Base-by-base conservation (phyloP, 495 filamentous ascomycete genomes). In the Aspergillus taichungensis region DNA sequence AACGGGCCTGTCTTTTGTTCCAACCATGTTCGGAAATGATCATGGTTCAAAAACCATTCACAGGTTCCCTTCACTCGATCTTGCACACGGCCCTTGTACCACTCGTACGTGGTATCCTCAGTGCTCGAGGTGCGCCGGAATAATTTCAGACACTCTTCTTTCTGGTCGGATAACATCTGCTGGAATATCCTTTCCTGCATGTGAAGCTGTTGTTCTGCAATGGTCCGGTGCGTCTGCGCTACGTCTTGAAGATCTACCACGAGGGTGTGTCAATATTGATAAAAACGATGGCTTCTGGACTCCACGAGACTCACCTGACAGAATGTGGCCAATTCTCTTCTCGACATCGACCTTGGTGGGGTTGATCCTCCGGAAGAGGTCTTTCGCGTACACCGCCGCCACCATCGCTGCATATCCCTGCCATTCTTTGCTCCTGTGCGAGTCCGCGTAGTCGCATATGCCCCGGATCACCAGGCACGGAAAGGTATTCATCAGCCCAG, bases 41-140 rank as follows among this genome's bases (percentile, higher is more conserved):
- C 18, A 30, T 67, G 54, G 0, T 49, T 30, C 3, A 66, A 40
- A 12, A 67, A 57, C 65, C 67, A 71, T 40, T 57, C 36, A 28
- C 63, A 66, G 13, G 69, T 71, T 5, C 62, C 65, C n/a, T 50
- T 40, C 1, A 60, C 51, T 34, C 58, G 37, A 1, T 37, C 24
- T 27, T 42, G 43, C 2, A 50, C 48, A 3, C 42, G 50, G 30
- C 50, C 43, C 30, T 56, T 59, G 34, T 52, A 51, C 45, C 47
- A 45, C 28, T 54, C 52, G 35, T 54, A 54, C 12, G 42, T 41
- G 6, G 39, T 32, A 31, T 57, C 66, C 30, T 51, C 46, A 8
- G 13, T 37, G 13, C 6, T 36, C 0, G 32, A 39, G 6, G 54
- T 54, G 6, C 59, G 57, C 24, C 62, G 59, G 29, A 69, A 63